Evolutionary conservation across 108 stramenopile species (phyloP).

Genomic region (Cyclotella kingstonii): DNA sequence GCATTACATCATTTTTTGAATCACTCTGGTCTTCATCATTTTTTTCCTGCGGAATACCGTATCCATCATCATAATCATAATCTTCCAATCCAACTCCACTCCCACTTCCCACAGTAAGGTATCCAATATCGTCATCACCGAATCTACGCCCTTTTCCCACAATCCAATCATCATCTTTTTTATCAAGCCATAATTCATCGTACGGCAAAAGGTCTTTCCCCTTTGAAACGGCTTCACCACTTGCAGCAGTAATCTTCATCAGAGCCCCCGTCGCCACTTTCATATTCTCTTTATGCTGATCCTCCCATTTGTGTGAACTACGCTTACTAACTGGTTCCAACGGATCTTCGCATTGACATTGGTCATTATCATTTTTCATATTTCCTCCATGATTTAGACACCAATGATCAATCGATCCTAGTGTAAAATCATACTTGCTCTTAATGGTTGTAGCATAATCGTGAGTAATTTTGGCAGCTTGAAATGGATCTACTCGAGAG

Average conservation of each 20-base stretch:
- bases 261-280: slow-evolving; percentile 34
- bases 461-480: slow-evolving; percentile 28
- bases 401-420: slow-evolving; percentile 69
- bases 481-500: slow-evolving; percentile 16
- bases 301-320: slow-evolving; percentile 38
- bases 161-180: slow-evolving; percentile 44
- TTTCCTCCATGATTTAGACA: slow-evolving; percentile 41
- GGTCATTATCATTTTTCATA: slow-evolving; percentile 27
- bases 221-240: not conserved
- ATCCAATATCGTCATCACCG: slow-evolving; percentile 20
- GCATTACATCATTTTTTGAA: not conserved
- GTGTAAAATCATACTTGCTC: slow-evolving; percentile 52
- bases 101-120: not conserved
- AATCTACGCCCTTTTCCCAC: slow-evolving; percentile 31
- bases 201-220: slow-evolving; percentile 1
- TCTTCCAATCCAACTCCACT: slow-evolving; percentile 2
- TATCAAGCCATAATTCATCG: slow-evolving; percentile 40
- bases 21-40: not conserved
- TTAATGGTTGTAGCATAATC: slow-evolving; percentile 52
- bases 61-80: slow-evolving; percentile 31
- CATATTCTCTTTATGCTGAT: slow-evolving; percentile 51
- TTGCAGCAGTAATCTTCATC: slow-evolving; percentile 11
- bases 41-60: slow-evolving; percentile 14
- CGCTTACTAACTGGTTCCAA: slow-evolving; percentile 36
- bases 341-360: slow-evolving; percentile 61